Evolutionary conservation across 805 yeast genomes (phyloP).

Genomic region (Sugiyamaella mastotermitis): DNA sequence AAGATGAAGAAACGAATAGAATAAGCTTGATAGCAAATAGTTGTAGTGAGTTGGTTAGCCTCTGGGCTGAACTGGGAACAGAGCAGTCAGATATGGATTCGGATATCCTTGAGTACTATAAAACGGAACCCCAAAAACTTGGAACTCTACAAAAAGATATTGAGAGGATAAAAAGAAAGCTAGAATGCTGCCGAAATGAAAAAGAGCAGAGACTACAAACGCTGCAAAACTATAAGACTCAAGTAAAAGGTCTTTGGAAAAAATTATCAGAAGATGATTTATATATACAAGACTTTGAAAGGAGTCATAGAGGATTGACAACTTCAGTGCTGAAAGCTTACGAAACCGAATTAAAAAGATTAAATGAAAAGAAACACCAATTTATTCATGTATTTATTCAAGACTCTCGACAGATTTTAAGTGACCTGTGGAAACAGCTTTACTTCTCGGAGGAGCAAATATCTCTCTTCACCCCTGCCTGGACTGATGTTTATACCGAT

Average conservation of each 20-base stretch:
- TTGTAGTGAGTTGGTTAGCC: slow-evolving; percentile 23
- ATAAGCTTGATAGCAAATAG: slow-evolving; percentile 16
- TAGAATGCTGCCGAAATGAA: slow-evolving; percentile 20
- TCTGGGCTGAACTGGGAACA: slow-evolving; percentile 31
- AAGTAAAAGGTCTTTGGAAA: slow-evolving; percentile 50
- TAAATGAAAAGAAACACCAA: slow-evolving; percentile 54
- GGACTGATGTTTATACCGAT: slow-evolving; percentile 49
- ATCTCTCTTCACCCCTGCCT: slow-evolving; percentile 39
- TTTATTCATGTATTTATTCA: slow-evolving; percentile 62
- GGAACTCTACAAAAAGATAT: slow-evolving; percentile 26
- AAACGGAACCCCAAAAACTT: slow-evolving; percentile 21
- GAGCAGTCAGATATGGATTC: slow-evolving; percentile 26
- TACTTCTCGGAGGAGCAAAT: slow-evolving; percentile 52
- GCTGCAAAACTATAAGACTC: slow-evolving; percentile 29
- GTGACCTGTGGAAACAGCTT: slow-evolving; percentile 55
- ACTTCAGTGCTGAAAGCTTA: slow-evolving; percentile 43
- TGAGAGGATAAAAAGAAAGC: slow-evolving; percentile 20
- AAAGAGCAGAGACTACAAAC: slow-evolving; percentile 28
- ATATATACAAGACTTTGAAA: slow-evolving; percentile 37
- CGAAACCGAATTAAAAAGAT: slow-evolving; percentile 48
- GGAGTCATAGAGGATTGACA: slow-evolving; percentile 42
- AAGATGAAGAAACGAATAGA: slow-evolving; percentile 20
- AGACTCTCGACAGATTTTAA: slow-evolving; percentile 55
- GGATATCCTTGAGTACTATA: slow-evolving; percentile 18
- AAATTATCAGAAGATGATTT: slow-evolving; percentile 46